Base-by-base conservation (phyloP, 257 asterid genomes). In the Scutellaria barbata region DNA sequence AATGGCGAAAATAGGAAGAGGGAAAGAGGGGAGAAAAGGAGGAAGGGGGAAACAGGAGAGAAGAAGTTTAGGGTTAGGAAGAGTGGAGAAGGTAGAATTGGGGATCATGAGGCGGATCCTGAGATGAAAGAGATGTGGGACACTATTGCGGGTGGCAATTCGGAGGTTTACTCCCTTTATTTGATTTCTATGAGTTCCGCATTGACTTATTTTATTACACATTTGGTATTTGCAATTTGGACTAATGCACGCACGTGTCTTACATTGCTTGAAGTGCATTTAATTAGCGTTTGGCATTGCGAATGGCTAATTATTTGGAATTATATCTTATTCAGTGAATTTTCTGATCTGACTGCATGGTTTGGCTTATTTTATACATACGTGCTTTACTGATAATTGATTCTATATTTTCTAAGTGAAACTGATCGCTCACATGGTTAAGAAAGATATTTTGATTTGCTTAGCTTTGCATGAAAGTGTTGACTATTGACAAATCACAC, bases 101-200 rank as follows among this genome's bases (percentile, higher is more conserved):
- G 84, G 81, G 88, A 81, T 72, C 86, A 81, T 17, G 98, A 84
- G 67, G 97, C 85, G 0, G 99, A 95, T 83, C 95, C 84, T 63
- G 96, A 93, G 84, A 84, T 79, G 85, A 89, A 89, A 85, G 99
- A 89, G 88, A 89, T 92, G 96, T 95, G 99, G 98, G 96, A 89
- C 25, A 92, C 98, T 8, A 67, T 91, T 63, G 96, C 96, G 10
- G 97, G 96, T 7, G 77, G 72, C 37, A 84, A 82, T 80, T 79
- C 87, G 1, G 87, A 82, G 87, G 87, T 82, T 64, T 68, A 43
- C 75, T 18, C n/a, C 43, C 46, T 56, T 47, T 82, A 6, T 13
- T 62, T n/a, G 68, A 80, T 82, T 47, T 11, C 80, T 84, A 25
- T 22, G 25, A 22, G 84, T 50, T 63, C 3, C 13, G 17, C n/a